phyloP scores from a whole-genome alignment of 768 basidiomycete species.

The Mrakia hoshinonis region DNA sequence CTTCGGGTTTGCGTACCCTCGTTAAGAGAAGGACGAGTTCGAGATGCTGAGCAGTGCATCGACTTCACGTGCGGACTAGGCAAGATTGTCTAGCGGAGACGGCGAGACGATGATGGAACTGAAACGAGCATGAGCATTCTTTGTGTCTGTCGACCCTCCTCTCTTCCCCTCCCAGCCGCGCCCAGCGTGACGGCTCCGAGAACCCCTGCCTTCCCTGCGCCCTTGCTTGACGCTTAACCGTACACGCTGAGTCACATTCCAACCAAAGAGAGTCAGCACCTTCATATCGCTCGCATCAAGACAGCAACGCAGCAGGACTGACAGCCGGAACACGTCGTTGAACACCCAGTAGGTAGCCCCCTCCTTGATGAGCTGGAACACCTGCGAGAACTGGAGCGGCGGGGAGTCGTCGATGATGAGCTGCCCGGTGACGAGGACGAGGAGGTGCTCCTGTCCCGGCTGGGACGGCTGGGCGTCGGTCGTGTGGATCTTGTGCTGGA shows the following conservation, averaged over 20 bases:
- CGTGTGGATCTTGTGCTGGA: constrained; percentile 71
- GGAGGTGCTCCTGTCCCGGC: constrained; percentile 44
- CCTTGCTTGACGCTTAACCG: constrained; percentile 2
- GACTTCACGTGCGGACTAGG: too few species aligned
- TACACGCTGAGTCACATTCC: background rate
- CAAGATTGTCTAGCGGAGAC: too few species aligned
- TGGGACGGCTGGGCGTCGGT: constrained; percentile 83
- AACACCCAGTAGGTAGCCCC: constrained; percentile 68
- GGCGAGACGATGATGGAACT: background rate
- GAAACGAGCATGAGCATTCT: background rate
- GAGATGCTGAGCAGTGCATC: too few species aligned
- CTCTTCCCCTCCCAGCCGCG: background rate
- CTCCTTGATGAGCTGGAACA: constrained; percentile 82
- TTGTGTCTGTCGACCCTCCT: background rate
- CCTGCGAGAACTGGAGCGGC: constrained; percentile 82
- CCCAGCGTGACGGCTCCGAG: background rate
- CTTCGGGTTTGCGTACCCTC: too few species aligned
- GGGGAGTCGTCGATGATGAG: constrained; percentile 67
- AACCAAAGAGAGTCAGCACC: background rate
- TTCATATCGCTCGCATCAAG: too few species aligned
- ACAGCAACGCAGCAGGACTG: background rate
- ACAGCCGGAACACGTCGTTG: constrained; percentile 37
- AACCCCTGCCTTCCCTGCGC: too few species aligned
- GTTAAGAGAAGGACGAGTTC: too few species aligned
- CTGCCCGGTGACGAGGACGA: constrained; percentile 83